Base-by-base conservation (phyloP, 106 monocot species). In the Cymbidium sinense region DNA sequence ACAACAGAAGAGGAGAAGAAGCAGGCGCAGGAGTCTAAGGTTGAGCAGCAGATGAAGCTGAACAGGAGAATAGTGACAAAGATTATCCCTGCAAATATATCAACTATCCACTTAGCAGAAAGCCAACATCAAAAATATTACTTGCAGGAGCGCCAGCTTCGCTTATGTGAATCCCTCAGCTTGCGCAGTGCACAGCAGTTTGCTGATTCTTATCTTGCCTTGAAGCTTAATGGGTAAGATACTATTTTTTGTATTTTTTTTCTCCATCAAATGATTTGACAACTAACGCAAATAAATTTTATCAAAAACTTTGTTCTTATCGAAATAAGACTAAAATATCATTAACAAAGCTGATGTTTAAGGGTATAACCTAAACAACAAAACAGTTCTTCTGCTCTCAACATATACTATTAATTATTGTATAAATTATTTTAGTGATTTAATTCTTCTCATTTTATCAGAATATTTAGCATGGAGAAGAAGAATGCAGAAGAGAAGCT, bases 1-100 rank as follows among this genome's bases (percentile, higher is more conserved):
- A 44, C 70, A 34, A 73, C 82, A 25, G 85, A 88, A 10, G 88
- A 85, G 70, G 79, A 88, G 82, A 82, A 41, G 82, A 88, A 82
- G 82, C 50, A 67, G 47, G 85, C 88, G 7, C 88, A 75, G 43
- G 80, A 85, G 70, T 65, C 82, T 1, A 88, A 88, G 82, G 80
- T 88, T 33, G 79, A 77, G 43, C 31, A 73, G 51, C 88, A 88
- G 70, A 82, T 88, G 88, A 82, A 76, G 65, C 80, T 85, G 34
- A 83, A 85, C 82, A 76, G 77, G 44, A 88, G 88, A 74, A 85
- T 88, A 13, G 88, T 88, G 27, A 88, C 88, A 15, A 79, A 80
- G 65, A 85, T 88, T 31, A 15, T 82, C 7, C 73, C 64, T 10
- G 61, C 21, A 20, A 25, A 5, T 19, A 10, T 23, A 50, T 64